These are phyloP conservation scores for Penicillium sp. DNA, from an alignment of 2,329 filamentous ascomycete genomes.

Conservation along the genomic window DNA sequence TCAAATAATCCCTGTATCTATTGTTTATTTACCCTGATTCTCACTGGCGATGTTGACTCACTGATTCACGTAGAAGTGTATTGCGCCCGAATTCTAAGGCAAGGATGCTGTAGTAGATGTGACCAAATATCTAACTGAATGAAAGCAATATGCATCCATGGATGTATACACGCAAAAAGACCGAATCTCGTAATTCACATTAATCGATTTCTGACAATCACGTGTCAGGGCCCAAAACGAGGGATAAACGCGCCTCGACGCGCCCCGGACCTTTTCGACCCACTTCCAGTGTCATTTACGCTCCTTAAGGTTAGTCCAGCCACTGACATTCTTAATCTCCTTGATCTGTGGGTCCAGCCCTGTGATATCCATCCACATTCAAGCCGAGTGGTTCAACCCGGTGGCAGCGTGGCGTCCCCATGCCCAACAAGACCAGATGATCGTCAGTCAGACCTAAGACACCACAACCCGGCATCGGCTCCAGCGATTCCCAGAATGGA, in stretches of 20 bases:
- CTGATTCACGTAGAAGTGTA: neutral
- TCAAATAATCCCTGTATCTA: neutral
- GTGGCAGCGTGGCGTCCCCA: neutral
- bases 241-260: neutral
- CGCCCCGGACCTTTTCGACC: neutral
- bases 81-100: no score
- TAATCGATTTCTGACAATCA: neutral
- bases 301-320: neutral
- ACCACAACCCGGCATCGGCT: neutral
- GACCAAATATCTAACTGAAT: no score
- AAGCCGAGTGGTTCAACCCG: neutral
- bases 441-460: neutral
- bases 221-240: neutral
- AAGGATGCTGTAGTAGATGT: neutral
- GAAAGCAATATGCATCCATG: neutral
- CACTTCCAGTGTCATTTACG: neutral
- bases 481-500: neutral
- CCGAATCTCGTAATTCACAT: neutral
- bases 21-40: neutral
- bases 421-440: neutral
- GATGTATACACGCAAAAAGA: no score
- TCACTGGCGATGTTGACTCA: neutral
- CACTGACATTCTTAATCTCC: neutral
- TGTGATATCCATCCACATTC: neutral
- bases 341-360: neutral